Percentiles rank a stretch among this genome's conserved stretches.
Conservation (phyloP, 805 yeast species). For the Candida adriatica region DNA sequence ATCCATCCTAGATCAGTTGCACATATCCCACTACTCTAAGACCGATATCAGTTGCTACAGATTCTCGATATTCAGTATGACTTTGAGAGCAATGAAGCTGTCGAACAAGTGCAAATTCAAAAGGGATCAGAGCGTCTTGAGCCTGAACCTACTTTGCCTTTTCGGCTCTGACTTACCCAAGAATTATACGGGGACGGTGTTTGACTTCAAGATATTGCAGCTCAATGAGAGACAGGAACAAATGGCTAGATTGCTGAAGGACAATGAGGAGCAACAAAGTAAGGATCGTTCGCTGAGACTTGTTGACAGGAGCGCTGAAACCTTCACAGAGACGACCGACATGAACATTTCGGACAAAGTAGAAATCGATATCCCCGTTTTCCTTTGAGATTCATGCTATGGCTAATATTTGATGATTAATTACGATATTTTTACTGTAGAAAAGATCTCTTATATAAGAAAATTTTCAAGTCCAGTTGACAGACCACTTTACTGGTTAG, state of each 20-base stretch:
- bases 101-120: slow-evolving; percentile 50
- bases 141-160: slow-evolving; percentile 38
- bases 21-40: slow-evolving; percentile 3
- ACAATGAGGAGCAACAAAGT: slow-evolving; percentile 1
- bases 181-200: slow-evolving; percentile 35
- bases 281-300: background rate
- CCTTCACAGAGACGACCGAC: no score
- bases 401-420: no score
- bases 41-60: slow-evolving; percentile 42
- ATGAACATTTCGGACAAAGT: slow-evolving; percentile 9
- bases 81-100: slow-evolving; percentile 40
- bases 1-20: slow-evolving; percentile 1
- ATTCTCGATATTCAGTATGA: slow-evolving; percentile 40
- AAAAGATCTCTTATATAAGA: slow-evolving; percentile 1
- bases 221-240: slow-evolving; percentile 11
- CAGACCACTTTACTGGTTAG: slow-evolving; percentile 69
- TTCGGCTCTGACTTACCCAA: slow-evolving; percentile 25
- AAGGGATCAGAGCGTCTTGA: slow-evolving; percentile 40
- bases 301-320: no score
- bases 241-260: slow-evolving; percentile 3
- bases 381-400: no score
- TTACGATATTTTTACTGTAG: slow-evolving; percentile 1
- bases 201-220: slow-evolving; percentile 31
- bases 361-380: slow-evolving; percentile 22
- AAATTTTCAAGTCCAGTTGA: slow-evolving; percentile 1